A percentile compares a stretch with the other conserved stretches of the same genome.
These are phyloP conservation scores for Echria macrotheca DNA, from an alignment of 495 filamentous ascomycete species.

Conservation along the genomic window DNA sequence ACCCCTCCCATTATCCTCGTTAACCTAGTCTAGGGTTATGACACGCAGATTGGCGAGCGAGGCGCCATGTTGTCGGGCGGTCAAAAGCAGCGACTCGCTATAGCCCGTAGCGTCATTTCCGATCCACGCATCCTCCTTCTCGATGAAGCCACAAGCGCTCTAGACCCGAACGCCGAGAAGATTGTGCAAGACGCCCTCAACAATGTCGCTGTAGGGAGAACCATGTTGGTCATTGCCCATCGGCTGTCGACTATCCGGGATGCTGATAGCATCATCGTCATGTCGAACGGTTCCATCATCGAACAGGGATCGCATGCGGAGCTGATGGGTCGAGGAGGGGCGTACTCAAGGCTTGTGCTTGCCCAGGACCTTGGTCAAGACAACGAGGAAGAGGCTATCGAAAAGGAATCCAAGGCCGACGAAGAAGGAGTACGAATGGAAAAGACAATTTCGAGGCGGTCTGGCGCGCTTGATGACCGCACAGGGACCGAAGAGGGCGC, in stretches of 20 bases:
- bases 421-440: conserved; percentile 23
- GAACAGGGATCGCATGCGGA: conserved; percentile 62
- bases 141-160: conserved; percentile 71
- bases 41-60: conserved; percentile 50
- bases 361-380: conserved; percentile 37
- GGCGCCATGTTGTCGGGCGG: conserved; percentile 46
- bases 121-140: conserved; percentile 71
- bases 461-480: conserved; percentile 11
- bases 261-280: conserved; percentile 62
- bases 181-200: conserved; percentile 63
- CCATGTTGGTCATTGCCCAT: conserved; percentile 70
- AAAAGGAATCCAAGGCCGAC: conserved; percentile 18
- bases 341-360: conserved; percentile 40
- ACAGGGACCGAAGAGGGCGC: conserved; percentile 5
- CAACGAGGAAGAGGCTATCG: not conserved
- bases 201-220: conserved; percentile 56
- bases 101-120: conserved; percentile 60
- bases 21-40: conserved; percentile 33
- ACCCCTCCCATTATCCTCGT: not conserved
- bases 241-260: conserved; percentile 59
- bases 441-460: conserved; percentile 29
- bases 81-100: conserved; percentile 59
- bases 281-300: conserved; percentile 50
- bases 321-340: conserved; percentile 48
- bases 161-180: conserved; percentile 62